Evolutionary conservation across 345 rosid genomes (phyloP), one percentile per base, ranked within the genome.

Genomic region (Gossypium stocksii): DNA sequence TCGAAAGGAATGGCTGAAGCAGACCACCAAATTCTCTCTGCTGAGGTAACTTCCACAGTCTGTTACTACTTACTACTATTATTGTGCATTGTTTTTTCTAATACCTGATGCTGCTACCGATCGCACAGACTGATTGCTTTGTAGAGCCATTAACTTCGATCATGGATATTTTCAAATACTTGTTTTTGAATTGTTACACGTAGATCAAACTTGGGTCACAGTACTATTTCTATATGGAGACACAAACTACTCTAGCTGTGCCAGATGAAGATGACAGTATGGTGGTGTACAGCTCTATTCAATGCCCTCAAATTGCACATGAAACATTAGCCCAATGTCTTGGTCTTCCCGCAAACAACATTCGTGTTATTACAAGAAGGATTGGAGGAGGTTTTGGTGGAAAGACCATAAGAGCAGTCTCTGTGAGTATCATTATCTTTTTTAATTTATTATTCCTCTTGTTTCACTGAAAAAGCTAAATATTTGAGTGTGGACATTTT

Each of bases 331-430:
- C 97, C 49, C 74, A 72, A 70, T 94, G 98, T 78, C 91, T 94
- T 58, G 95, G 91, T n/a, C 69, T 94, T 81, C 97, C 85, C 71
- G 87, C 80, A 22, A 88, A 92, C 58, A 94, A 86, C 65, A 86
- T 94, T n/a, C 91, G 94, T 60, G 92, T 92, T 70, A 82, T 94
- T 74, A 85, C 97, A 9, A 83, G 97, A 82, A 85, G 97, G 80
- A 89, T 90, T 71, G 97, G 98, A 25, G 97, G 97, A 46, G 97
- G 97, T 16, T 94, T 90, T 58, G 97, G 98, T 60, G 98, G 97
- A 22, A 71, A 94, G 84, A 88, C 92, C 74, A 6, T 85, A 22
- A 0, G 86, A 87, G 78, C 95, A 27, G 83, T 87, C 80, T 84
- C 90, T 52, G 97, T 94, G 68, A 88, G 97, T 88, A 70, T 63